Base-by-base conservation (phyloP, 2,329 filamentous ascomycete genomes). In the Xylaria sp. region DNA sequence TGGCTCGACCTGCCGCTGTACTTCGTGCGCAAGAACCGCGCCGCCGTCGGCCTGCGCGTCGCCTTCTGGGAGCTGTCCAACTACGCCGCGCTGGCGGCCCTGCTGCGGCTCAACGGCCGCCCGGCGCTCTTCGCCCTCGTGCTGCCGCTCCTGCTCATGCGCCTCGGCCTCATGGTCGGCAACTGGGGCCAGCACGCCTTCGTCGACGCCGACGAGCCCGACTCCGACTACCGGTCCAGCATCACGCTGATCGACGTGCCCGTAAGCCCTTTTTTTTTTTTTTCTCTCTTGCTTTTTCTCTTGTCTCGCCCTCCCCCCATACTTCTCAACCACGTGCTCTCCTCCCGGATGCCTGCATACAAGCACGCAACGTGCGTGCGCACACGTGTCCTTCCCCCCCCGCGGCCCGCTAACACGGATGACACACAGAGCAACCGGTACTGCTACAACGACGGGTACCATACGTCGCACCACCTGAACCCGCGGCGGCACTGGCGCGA, bases 121-220 rank as follows among this genome's bases (percentile, higher is more conserved):
- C 82, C 89, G 0, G 82, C 87, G 0, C 66, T 83, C 4, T 90
- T 88, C 63, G 84, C 84, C 0, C 80, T 90, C 22, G 63, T 92
- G 1, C 66, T 91, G 1, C 90, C 90, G 0, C 77, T 92, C 18
- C 61, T 82, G 2, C 70, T 88, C 24, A 79, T 92, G 71, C 80
- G 90, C 0, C 63, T 90, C 17, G 89, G 85, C 0, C 71, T 93
- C 59, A 93, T 92, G 90, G 79, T 90, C 7, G 90, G 90, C 1
- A 93, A 93, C 67, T 93, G 89, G 88, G 90, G 88, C 2, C 90
- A 93, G 68, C 90, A 93, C 68, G 89, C 89, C 1, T 86, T 93
- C 59, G 89, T 93, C 6, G 89, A 93, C 63, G 82, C 86, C 18
- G 75, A 84, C 11, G 86, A 91, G 61, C 90, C 90, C 0, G 83